These are phyloP conservation scores for Colletotrichum liaoningense DNA, from an alignment of 2,329 filamentous ascomycete species.

Conservation along the genomic window DNA sequence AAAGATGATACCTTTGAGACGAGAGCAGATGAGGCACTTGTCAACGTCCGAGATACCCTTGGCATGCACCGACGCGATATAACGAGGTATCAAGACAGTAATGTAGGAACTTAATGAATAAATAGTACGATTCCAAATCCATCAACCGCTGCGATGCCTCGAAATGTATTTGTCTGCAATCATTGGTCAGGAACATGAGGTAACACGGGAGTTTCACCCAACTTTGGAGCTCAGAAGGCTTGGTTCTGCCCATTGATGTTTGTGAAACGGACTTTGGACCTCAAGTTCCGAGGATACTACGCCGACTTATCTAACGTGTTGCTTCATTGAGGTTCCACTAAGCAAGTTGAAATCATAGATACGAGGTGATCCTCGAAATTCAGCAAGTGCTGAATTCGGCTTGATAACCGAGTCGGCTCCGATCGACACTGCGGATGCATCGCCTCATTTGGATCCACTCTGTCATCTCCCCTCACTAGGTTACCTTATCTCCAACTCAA, in stretches of 20 bases:
- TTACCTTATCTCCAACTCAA: constrained; percentile 20
- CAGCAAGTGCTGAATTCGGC: not conserved
- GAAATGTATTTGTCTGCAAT: too few species aligned
- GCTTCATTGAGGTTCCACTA: not conserved
- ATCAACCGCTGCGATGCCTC: not conserved
- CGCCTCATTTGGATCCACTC: constrained; percentile 18
- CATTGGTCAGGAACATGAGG: too few species aligned
- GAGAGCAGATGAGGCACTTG: not conserved
- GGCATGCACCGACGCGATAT: not conserved
- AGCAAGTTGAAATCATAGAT: not conserved
- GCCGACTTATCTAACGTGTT: not conserved
- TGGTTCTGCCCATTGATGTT: not conserved
- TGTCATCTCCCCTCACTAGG: constrained; percentile 4
- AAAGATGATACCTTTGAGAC: too few species aligned
- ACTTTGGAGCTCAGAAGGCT: not conserved
- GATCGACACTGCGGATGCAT: constrained; percentile 11
- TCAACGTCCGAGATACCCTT: not conserved
- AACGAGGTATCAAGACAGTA: not conserved
- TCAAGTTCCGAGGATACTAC: not conserved
- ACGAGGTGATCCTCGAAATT: not conserved
- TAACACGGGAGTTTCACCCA: not conserved
- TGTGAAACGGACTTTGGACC: not conserved
- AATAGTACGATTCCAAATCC: not conserved
- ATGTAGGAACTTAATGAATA: not conserved
- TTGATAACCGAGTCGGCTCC: constrained; percentile 29